phyloP scores from a whole-genome alignment of 257 asterid species.

The Przewalskia tangutica region DNA sequence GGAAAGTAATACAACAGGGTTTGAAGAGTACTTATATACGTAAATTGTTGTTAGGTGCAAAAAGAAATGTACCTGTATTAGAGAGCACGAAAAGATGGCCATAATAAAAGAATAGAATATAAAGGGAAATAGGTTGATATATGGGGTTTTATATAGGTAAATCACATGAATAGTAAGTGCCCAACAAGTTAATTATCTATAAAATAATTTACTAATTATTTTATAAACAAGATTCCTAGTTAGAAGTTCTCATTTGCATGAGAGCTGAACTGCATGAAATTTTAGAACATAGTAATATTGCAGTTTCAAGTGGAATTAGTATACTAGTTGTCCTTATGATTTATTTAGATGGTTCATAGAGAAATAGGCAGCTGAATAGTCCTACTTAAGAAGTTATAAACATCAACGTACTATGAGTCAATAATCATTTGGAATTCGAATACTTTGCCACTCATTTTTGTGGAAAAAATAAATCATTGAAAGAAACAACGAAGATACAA shows the following conservation, averaged over 20 bases:
- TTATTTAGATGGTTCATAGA: neutral
- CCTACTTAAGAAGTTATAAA: too few species aligned
- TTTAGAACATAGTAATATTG: too few species aligned
- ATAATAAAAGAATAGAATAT: constrained; percentile 1
- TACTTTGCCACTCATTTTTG: neutral
- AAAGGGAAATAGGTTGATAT: neutral
- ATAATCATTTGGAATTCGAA: neutral
- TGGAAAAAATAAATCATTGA: neutral
- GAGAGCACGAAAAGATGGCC: constrained; percentile 40
- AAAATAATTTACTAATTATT: neutral
- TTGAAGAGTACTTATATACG: constrained; percentile 19
- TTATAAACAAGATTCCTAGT: neutral
- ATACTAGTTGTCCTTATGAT: too few species aligned
- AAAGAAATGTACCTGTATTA: constrained; percentile 25
- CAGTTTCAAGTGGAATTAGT: too few species aligned
- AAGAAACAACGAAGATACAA: neutral
- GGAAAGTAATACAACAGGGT: neutral
- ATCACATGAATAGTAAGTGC: constrained; percentile 26
- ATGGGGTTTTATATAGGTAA: constrained; percentile 22
- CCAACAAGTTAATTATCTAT: neutral
- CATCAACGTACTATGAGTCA: neutral
- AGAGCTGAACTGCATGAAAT: neutral
- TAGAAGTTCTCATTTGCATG: neutral
- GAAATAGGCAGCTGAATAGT: neutral
- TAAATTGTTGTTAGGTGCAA: constrained; percentile 3